Evolutionary conservation across 163 green algal species (phyloP).

Genomic region (Volvox carteri): DNA sequence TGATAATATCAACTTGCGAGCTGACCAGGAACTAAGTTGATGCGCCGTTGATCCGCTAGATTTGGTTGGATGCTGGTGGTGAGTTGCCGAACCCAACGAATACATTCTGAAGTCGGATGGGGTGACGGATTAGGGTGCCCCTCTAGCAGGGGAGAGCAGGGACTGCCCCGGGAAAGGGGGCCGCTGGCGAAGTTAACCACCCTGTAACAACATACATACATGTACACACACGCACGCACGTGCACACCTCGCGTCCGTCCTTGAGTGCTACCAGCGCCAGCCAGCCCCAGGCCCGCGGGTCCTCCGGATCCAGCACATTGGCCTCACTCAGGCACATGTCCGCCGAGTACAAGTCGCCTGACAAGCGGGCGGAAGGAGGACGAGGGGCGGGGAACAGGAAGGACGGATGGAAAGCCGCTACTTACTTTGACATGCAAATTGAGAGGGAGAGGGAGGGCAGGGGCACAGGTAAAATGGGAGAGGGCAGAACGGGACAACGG

Average conservation of each 20-base stretch:
- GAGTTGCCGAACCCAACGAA: no score
- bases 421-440: no score
- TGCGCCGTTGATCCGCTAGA: no score
- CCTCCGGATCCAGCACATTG: slow-evolving; percentile 56
- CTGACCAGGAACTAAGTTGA: no score
- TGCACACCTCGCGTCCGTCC: slow-evolving; percentile 27
- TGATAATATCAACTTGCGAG: no score
- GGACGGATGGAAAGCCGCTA: no score
- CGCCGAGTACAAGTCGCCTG: slow-evolving; percentile 45
- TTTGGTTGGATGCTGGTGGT: no score
- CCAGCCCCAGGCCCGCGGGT: slow-evolving; percentile 32
- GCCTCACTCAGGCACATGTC: slow-evolving; percentile 53
- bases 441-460: neutral
- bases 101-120: no score
- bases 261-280: slow-evolving; percentile 48
- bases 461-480: neutral
- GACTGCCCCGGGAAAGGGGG: no score
- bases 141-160: no score
- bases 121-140: no score
- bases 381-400: neutral
- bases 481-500: neutral
- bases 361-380: neutral
- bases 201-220: neutral
- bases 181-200: no score
- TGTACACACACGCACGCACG: neutral